Evolutionary conservation across 345 rosid genomes (phyloP).

Genomic region (Sisymbrium irio): DNA sequence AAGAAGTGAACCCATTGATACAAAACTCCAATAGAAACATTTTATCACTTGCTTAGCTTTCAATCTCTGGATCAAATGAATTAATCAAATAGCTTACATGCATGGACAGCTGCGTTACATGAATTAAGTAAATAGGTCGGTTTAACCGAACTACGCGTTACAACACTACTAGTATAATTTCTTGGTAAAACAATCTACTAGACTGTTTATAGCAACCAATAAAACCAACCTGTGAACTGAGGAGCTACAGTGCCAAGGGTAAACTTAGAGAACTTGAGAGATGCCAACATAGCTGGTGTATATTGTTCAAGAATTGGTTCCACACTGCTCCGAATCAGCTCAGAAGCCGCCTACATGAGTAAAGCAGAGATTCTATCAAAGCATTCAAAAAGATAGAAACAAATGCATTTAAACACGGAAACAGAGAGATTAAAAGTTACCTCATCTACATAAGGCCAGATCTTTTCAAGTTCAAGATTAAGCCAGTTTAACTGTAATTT

Average conservation of each 20-base stretch:
- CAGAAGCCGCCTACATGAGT: constrained; percentile 77
- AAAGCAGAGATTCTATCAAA: neutral
- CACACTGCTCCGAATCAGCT: constrained; percentile 64
- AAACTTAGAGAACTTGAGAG: constrained; percentile 73
- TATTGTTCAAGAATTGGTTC: constrained; percentile 91
- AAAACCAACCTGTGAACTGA: constrained; percentile 73
- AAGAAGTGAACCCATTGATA: neutral
- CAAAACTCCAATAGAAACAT: neutral
- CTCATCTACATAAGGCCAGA: constrained; percentile 90
- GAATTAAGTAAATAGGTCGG: too few relatives aligned
- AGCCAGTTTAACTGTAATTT: constrained; percentile 78
- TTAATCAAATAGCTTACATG: too few relatives aligned
- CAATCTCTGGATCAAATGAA: neutral
- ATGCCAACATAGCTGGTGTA: constrained; percentile 63
- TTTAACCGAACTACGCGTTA: too few relatives aligned
- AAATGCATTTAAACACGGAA: neutral
- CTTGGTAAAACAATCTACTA: neutral
- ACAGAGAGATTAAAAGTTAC: constrained; percentile 29
- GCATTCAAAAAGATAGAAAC: neutral
- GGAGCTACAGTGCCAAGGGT: constrained; percentile 98
- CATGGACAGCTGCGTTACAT: too few relatives aligned
- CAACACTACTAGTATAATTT: neutral
- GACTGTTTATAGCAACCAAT: neutral
- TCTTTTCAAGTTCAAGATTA: constrained; percentile 70
- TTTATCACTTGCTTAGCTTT: neutral